A percentile compares a stretch with the other conserved stretches of the same genome.
phyloP scores from a whole-genome alignment of 352 stramenopile species.

The Phytophthora niederhauseri region DNA sequence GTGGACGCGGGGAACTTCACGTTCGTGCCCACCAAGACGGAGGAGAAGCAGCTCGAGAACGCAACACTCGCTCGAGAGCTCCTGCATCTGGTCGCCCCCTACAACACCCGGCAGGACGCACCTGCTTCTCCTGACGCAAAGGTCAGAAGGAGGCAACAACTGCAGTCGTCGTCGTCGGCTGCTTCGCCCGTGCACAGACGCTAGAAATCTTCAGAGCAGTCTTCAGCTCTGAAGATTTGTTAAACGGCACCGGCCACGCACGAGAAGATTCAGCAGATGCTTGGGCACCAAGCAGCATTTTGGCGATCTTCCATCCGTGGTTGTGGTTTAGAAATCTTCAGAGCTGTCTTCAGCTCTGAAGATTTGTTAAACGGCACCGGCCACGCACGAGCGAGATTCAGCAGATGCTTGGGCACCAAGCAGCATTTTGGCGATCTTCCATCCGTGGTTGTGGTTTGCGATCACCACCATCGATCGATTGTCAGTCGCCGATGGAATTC shows the following conservation, averaged over 20 bases:
- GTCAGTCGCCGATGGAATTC: not conserved
- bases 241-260: conserved; percentile 6
- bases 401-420: not conserved
- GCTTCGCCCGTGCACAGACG: conserved; percentile 27
- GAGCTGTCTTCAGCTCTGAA: not conserved
- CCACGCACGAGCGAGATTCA: conserved; percentile 11
- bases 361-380: conserved; percentile 7
- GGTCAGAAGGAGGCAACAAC: conserved; percentile 29
- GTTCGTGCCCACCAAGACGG: not conserved
- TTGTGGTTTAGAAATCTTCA: too few species aligned
- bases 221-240: conserved; percentile 1
- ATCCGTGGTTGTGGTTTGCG: too few species aligned
- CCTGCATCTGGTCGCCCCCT: conserved; percentile 61
- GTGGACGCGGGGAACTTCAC: not conserved
- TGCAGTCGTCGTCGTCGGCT: conserved; percentile 20
- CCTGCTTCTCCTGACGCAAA: conserved; percentile 20
- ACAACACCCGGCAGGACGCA: conserved; percentile 41
- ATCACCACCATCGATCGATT: not conserved
- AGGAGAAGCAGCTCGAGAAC: conserved; percentile 44
- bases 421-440: not conserved
- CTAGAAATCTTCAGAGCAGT: conserved; percentile 12
- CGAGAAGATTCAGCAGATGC: conserved; percentile 5
- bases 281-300: conserved; percentile 4
- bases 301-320: not conserved
- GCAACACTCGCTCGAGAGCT: conserved; percentile 57